Base-by-base conservation (phyloP, 139 green algal species). In the Haematococcus sp. region DNA sequence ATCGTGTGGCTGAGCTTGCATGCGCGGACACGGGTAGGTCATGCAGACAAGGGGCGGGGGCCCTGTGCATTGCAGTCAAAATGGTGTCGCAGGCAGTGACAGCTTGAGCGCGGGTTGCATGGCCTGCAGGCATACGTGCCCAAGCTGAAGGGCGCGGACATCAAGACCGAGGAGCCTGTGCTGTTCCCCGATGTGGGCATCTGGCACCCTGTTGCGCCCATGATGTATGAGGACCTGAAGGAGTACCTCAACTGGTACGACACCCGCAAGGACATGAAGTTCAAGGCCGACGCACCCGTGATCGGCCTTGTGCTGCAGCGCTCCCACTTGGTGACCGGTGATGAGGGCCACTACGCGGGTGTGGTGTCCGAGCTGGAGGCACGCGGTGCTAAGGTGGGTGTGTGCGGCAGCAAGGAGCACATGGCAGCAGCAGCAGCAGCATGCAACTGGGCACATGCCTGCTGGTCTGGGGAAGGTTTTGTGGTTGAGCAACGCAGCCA, bases 201-300 rank as follows among this genome's bases (percentile, higher is more conserved):
- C 86, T 99, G 95, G 95, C 95, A 99, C 84, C 95, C 95, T 7
- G 68, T 92, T 63, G 90, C 92, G 0, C 88, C 93, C 43, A 72
- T 58, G 65, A 94, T 95, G 88, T 98, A 97, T 68, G 94, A 98
- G 81, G 95, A 98, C 83, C 64, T 98, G 30, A 98, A 98, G 89
- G 95, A 98, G 90, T 98, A 98, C 87, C 88, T 98, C 28, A 98
- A 98, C 91, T 98, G 94, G 94, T 98, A 98, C 78, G 93, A 98
- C 80, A 98, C 94, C 3, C 89, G 95, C 66, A 89, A 87, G 79
- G 95, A 98, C 87, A 84, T 96, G 23, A 89, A 75, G 58, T 94
- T 97, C 76, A 83, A 80, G 5, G 78, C 84, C 63, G 92, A 99
- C 49, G 92, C 94, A 0, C 95, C 95, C 43, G 80, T 97, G 49